Conservation (phyloP, 2,329 filamentous ascomycete species). For the Corynespora cassiicola region DNA sequence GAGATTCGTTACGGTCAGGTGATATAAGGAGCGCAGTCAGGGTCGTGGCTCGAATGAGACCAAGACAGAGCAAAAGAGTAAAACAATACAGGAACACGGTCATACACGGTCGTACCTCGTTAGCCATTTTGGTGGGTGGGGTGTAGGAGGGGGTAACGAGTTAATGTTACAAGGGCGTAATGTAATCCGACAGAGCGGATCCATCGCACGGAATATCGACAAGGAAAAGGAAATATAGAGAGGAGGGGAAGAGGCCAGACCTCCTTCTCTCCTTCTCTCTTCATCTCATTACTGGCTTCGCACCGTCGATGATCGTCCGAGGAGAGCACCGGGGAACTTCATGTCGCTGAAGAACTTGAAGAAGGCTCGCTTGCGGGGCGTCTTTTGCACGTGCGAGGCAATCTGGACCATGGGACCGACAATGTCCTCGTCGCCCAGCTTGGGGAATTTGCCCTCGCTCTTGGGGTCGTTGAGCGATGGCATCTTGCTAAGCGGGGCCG, state of each 20-base stretch:
- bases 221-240: slow-evolving; percentile 19
- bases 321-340: slow-evolving; percentile 40
- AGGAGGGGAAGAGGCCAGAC: too few species aligned
- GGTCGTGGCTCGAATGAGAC: slow-evolving; percentile 37
- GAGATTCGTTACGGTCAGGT: too few species aligned
- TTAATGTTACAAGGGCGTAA: slow-evolving; percentile 45
- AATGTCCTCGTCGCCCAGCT: slow-evolving; percentile 88
- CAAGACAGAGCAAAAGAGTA: slow-evolving; percentile 7
- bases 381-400: slow-evolving; percentile 42
- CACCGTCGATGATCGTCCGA: slow-evolving; percentile 35
- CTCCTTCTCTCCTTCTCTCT: too few species aligned
- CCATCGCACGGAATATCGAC: slow-evolving; percentile 41
- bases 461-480: slow-evolving; percentile 71
- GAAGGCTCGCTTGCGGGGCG: slow-evolving; percentile 45
- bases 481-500: slow-evolving; percentile 67
- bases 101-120: slow-evolving; percentile 49
- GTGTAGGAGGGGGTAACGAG: slow-evolving; percentile 23
- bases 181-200: slow-evolving; percentile 26
- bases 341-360: slow-evolving; percentile 47
- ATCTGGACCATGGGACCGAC: slow-evolving; percentile 83
- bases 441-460: slow-evolving; percentile 82
- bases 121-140: too few species aligned
- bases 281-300: slow-evolving; percentile 27
- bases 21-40: slow-evolving; percentile 39
- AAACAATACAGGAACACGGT: slow-evolving; percentile 31